Conservation (phyloP, 768 basidiomycete genomes). For the Dendrothele bispora region DNA sequence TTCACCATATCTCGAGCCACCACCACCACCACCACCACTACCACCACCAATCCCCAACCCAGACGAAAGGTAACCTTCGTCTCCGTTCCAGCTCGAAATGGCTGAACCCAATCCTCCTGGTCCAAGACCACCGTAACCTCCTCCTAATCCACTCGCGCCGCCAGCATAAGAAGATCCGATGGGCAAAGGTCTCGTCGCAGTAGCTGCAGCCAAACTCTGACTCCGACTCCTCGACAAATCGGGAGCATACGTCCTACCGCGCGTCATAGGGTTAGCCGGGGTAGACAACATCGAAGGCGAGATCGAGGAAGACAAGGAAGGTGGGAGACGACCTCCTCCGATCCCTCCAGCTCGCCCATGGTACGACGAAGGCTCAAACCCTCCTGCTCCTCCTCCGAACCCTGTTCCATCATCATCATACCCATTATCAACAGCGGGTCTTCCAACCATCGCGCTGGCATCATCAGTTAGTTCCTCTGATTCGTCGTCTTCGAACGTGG, state of each 20-base stretch:
- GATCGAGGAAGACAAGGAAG: slow-evolving; percentile 17
- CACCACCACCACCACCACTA: slow-evolving; percentile 23
- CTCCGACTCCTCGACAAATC: slow-evolving; percentile 75
- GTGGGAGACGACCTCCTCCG: slow-evolving; percentile 5
- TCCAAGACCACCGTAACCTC: not conserved
- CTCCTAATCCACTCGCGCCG: not conserved
- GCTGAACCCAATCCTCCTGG: slow-evolving; percentile 27
- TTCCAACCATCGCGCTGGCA: slow-evolving; percentile 5
- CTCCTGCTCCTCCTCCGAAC: not conserved
- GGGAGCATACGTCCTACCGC: slow-evolving; percentile 60
- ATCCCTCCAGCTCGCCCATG: no score
- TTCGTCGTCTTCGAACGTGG: slow-evolving; percentile 83
- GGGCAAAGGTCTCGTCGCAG: slow-evolving; percentile 54
- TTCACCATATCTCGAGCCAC: slow-evolving; percentile 49
- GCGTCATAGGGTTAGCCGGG: slow-evolving; percentile 11
- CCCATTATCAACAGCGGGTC: not conserved
- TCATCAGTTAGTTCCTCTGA: slow-evolving; percentile 38
- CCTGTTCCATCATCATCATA: slow-evolving; percentile 6
- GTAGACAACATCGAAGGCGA: slow-evolving; percentile 5
- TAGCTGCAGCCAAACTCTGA: slow-evolving; percentile 68
- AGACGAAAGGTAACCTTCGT: slow-evolving; percentile 2
- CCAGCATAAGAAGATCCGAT: slow-evolving; percentile 42
- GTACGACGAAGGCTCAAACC: no score
- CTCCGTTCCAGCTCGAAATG: slow-evolving; percentile 61
- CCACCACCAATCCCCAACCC: not conserved